Conservation (phyloP, 106 monocot species). For the Platanthera zijinensis region DNA sequence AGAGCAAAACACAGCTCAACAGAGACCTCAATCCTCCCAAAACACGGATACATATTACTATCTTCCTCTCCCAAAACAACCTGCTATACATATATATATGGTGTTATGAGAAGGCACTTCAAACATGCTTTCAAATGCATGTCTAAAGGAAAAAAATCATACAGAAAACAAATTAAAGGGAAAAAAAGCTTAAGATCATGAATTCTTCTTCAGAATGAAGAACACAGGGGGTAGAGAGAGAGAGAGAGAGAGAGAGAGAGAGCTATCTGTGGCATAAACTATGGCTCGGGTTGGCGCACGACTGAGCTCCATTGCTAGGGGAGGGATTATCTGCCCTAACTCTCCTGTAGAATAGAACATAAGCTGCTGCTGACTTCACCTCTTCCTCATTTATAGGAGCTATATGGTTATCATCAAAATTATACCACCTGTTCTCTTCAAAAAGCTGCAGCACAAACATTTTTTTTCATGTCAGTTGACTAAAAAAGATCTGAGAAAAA, state of each 20-base stretch:
- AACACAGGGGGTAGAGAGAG: not conserved
- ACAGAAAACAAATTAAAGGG: not conserved
- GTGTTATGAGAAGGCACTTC: not conserved
- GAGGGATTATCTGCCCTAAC: conserved; percentile 40
- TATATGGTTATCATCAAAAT: conserved; percentile 92
- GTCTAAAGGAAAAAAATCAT: not conserved
- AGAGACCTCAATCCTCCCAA: not conserved
- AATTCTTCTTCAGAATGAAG: not conserved
- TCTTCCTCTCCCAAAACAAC: too few relatives aligned
- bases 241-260: not conserved
- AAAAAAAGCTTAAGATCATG: not conserved
- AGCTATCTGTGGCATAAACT: conserved; percentile 37
- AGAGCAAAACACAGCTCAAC: too few relatives aligned
- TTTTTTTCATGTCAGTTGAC: conserved; percentile 1
- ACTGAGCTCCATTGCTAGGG: conserved; percentile 42
- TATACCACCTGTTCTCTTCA: conserved; percentile 91
- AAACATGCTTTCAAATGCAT: not conserved
- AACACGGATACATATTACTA: too few relatives aligned
- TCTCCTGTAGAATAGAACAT: conserved; percentile 94
- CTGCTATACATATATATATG: too few relatives aligned
- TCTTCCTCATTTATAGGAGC: conserved; percentile 81
- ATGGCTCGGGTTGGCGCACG: conserved; percentile 29
- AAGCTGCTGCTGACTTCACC: conserved; percentile 92
- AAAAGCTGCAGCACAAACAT: conserved; percentile 42
- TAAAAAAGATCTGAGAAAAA: not conserved